Percentiles rank a stretch among this genome's conserved stretches.
Evolutionary conservation across 352 stramenopile species (phyloP).

Genomic region (Blastocystis sp.): DNA sequence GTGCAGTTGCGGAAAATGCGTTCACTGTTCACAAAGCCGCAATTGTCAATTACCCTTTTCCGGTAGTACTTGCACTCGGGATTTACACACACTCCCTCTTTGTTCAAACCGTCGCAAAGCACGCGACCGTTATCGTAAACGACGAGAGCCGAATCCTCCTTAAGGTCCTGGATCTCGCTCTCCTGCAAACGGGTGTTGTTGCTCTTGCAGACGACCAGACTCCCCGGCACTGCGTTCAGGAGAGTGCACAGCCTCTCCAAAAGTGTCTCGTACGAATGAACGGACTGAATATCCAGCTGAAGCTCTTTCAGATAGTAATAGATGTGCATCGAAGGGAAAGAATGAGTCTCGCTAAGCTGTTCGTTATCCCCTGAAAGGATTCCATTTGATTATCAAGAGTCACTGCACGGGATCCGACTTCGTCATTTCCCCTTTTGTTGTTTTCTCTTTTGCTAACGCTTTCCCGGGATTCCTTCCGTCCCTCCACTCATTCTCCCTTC

Average conservation of each 20-base stretch:
- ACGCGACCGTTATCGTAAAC: slow-evolving; percentile 23
- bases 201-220: slow-evolving; percentile 25
- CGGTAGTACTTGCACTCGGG: slow-evolving; percentile 8
- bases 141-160: slow-evolving; percentile 27
- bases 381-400: background rate
- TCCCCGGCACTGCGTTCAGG: background rate
- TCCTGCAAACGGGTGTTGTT: background rate
- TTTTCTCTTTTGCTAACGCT: too few species aligned
- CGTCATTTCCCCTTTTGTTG: background rate
- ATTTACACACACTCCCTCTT: slow-evolving; percentile 38
- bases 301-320: slow-evolving; percentile 18
- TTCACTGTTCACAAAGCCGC: slow-evolving; percentile 37
- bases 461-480: too few species aligned
- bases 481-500: background rate
- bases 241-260: background rate
- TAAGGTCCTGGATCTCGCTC: background rate
- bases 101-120: slow-evolving; percentile 41
- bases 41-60: slow-evolving; percentile 13
- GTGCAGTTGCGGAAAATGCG: background rate
- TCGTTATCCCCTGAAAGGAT: background rate
- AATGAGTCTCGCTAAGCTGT: background rate
- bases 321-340: background rate
- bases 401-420: background rate
- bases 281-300: background rate
- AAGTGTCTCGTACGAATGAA: background rate